Evolutionary conservation across 768 basidiomycete genomes (phyloP).

Genomic region (Trametes meyenii): DNA sequence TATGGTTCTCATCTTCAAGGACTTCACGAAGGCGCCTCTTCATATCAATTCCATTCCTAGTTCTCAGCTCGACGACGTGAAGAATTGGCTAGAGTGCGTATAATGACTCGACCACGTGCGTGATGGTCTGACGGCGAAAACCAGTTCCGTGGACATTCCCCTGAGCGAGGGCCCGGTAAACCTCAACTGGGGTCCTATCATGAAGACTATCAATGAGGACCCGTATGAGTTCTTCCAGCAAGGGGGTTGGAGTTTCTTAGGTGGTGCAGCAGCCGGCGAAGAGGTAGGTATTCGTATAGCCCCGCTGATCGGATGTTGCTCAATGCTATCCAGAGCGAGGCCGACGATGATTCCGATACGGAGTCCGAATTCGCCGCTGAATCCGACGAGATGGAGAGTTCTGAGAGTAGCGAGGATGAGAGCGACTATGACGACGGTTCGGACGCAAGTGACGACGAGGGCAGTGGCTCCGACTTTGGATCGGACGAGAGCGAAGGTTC

Average conservation of each 20-base stretch:
- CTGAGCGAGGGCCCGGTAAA: slow-evolving; percentile 96
- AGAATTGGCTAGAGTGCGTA: slow-evolving; percentile 97
- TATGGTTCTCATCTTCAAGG: slow-evolving; percentile 95
- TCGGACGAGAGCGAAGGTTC: slow-evolving; percentile 63
- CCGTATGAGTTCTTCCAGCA: slow-evolving; percentile 94
- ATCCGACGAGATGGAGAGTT: slow-evolving; percentile 44
- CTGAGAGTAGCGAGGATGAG: slow-evolving; percentile 51
- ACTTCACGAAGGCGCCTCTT: slow-evolving; percentile 88
- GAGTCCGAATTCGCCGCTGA: slow-evolving; percentile 70
- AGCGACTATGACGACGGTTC: slow-evolving; percentile 53
- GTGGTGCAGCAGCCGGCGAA: slow-evolving; percentile 61
- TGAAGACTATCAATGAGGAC: slow-evolving; percentile 98
- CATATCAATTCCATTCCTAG: slow-evolving; percentile 97
- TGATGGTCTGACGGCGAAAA: neutral
- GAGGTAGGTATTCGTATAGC: slow-evolving; percentile 53
- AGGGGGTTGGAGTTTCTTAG: slow-evolving; percentile 95
- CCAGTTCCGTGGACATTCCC: slow-evolving; percentile 94
- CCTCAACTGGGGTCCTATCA: slow-evolving; percentile 96
- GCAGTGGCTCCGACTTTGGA: slow-evolving; percentile 67
- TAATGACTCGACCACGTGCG: slow-evolving; percentile 15
- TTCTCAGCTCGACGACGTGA: slow-evolving; percentile 91
- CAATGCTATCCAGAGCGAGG: slow-evolving; percentile 48
- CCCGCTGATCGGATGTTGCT: neutral
- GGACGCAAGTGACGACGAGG: slow-evolving; percentile 58
- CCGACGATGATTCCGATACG: slow-evolving; percentile 63